phyloP scores from a whole-genome alignment of 2,329 filamentous ascomycete genomes.

The Saccharata proteae region DNA sequence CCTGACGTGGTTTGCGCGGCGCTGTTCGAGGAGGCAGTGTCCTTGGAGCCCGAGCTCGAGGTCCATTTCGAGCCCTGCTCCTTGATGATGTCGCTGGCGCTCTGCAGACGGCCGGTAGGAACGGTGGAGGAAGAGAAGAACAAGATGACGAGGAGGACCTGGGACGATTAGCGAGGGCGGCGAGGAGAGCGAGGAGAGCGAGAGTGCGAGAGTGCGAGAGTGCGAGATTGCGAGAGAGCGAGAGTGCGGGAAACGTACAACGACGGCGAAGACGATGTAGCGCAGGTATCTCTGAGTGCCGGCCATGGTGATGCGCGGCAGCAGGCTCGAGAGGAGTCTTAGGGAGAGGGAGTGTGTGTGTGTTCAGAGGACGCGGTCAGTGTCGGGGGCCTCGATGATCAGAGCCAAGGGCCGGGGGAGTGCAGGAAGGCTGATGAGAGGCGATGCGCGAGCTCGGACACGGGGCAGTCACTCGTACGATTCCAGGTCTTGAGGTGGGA shows the following conservation, averaged over 20 bases:
- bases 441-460: background rate
- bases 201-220: too few species aligned
- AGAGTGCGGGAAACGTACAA: conserved; percentile 46
- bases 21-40: background rate
- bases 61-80: conserved; percentile 12
- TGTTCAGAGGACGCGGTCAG: background rate
- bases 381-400: too few species aligned
- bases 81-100: conserved; percentile 22
- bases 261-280: conserved; percentile 67
- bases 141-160: conserved; percentile 63
- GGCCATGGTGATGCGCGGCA: conserved; percentile 46
- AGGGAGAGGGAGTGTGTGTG: background rate
- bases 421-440: background rate
- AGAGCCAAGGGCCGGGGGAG: background rate
- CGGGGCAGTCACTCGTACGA: background rate
- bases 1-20: background rate
- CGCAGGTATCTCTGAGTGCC: conserved; percentile 60
- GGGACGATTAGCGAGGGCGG: conserved; percentile 5
- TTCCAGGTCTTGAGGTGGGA: background rate
- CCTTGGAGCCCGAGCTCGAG: conserved; percentile 4
- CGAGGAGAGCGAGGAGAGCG: background rate
- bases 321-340: background rate
- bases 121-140: conserved; percentile 56
- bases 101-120: conserved; percentile 20
- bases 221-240: conserved; percentile 3